Evolutionary conservation across 768 basidiomycete species (phyloP).

Genomic region (Lactarius psammicola): DNA sequence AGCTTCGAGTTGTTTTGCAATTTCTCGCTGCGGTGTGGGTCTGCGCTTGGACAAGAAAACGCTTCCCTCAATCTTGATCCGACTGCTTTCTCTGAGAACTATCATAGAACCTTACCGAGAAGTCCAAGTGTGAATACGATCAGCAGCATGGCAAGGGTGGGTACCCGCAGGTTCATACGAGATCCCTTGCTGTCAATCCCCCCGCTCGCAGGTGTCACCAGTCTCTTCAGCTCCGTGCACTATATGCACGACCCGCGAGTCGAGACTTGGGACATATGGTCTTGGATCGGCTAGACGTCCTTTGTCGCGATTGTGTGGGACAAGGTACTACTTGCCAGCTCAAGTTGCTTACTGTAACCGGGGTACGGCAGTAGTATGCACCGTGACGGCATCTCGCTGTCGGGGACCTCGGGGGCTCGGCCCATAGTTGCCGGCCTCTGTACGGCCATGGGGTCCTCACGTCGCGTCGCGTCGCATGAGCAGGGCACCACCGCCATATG

Average conservation of each 20-base stretch:
- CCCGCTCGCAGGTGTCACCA: not conserved
- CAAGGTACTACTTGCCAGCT: not conserved
- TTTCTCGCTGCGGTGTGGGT: not conserved
- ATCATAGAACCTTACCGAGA: not conserved
- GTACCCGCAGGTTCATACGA: not conserved
- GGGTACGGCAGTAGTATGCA: not conserved
- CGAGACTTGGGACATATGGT: not conserved
- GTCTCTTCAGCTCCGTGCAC: not conserved
- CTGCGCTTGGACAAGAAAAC: not conserved
- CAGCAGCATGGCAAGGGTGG: not conserved
- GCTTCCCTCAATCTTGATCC: not conserved
- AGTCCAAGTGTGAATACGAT: not conserved
- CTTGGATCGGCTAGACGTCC: not conserved
- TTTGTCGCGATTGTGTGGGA: not conserved
- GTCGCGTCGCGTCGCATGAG: no score
- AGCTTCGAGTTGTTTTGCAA: not conserved
- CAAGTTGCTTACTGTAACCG: not conserved
- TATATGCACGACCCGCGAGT: not conserved
- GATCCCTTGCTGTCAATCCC: not conserved
- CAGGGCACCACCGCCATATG: no score
- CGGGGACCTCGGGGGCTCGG: no score
- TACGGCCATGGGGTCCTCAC: no score
- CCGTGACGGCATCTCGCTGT: no score
- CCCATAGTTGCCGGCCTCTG: no score
- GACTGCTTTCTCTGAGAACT: not conserved